These are phyloP conservation scores for Xylariaceae sp. DNA, from an alignment of 2,329 filamentous ascomycete species.

Conservation along the genomic window DNA sequence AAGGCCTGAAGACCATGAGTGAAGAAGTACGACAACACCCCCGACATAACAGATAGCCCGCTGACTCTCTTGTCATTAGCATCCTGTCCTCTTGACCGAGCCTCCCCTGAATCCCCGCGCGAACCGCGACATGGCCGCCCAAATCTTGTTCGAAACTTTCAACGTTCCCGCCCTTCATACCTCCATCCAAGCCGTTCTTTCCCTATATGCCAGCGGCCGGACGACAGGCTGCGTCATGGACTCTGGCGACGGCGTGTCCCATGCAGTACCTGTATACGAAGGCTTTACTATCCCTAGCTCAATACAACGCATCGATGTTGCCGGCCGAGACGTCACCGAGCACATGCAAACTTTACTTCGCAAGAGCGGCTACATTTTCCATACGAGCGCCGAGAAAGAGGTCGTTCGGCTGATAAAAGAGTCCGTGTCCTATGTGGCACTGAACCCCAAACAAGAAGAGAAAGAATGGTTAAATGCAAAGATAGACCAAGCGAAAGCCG, in stretches of 20 bases:
- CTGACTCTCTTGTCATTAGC: no score
- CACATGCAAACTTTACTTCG: conserved; percentile 85
- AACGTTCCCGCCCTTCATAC: conserved; percentile 96
- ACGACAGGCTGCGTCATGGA: conserved; percentile 96
- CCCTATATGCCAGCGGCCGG: conserved; percentile 89
- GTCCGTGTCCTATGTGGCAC: conserved; percentile 83
- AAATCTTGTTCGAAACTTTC: conserved; percentile 98
- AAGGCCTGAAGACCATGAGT: conserved; percentile 92
- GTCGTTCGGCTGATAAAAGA: conserved; percentile 98
- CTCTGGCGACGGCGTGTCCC: conserved; percentile 91
- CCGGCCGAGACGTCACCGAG: conserved; percentile 93
- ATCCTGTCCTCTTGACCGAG: conserved; percentile 94
- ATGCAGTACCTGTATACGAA: conserved; percentile 96
- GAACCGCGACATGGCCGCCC: conserved; percentile 93
- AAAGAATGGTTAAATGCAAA: conserved; percentile 89
- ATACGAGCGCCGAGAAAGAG: conserved; percentile 98
- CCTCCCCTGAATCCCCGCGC: conserved; percentile 90
- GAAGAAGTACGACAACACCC: conserved; percentile 65
- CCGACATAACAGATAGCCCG: conserved; percentile 8
- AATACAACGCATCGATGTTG: conserved; percentile 93
- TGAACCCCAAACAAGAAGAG: conserved; percentile 89
- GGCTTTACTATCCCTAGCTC: conserved; percentile 95
- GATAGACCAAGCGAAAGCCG: conserved; percentile 69
- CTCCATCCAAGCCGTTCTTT: conserved; percentile 94
- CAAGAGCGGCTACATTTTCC: conserved; percentile 91